Evolutionary conservation across 1,284 basidiomycete genomes (phyloP).

Genomic region (Sporisorium scitamineum): DNA sequence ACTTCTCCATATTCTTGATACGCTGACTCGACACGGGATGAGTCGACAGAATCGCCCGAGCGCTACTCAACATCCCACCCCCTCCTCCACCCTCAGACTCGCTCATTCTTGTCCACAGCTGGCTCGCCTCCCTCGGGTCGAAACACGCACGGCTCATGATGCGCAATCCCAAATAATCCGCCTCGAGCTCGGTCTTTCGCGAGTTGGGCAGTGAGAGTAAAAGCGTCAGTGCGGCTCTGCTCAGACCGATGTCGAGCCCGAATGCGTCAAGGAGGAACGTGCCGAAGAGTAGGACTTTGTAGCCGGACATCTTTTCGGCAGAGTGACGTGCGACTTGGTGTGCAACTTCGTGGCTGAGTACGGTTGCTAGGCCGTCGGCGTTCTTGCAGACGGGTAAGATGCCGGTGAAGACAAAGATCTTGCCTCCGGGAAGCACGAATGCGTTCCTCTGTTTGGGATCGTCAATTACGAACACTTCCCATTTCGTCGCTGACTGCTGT

Average conservation of each 20-base stretch:
- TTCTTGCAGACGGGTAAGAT: conserved; percentile 83
- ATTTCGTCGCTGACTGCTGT: conserved; percentile 66
- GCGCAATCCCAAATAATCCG: conserved; percentile 78
- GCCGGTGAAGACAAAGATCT: conserved; percentile 86
- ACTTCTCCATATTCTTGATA: conserved; percentile 57
- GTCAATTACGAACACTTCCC: conserved; percentile 85
- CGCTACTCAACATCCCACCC: conserved; percentile 25
- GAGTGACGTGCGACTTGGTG: conserved; percentile 73
- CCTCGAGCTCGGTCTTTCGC: conserved; percentile 83
- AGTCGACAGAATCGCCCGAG: conserved; percentile 52
- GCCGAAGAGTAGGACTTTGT: conserved; percentile 57
- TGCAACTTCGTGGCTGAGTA: conserved; percentile 86
- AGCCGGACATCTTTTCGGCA: conserved; percentile 66
- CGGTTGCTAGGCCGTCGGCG: conserved; percentile 85
- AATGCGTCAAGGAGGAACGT: conserved; percentile 51
- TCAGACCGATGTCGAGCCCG: conserved; percentile 57
- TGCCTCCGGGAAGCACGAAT: conserved; percentile 79
- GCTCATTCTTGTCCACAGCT: conserved; percentile 59
- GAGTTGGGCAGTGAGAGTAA: conserved; percentile 84
- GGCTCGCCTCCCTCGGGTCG: conserved; percentile 77
- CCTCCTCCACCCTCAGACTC: conserved; percentile 30
- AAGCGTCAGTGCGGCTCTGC: conserved; percentile 72
- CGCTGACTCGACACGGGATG: conserved; percentile 59
- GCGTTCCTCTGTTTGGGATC: conserved; percentile 81
- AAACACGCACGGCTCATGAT: conserved; percentile 77